Evolutionary conservation across 2,329 filamentous ascomycete species (phyloP).

Genomic region (Arachnopeziza araneosa): DNA sequence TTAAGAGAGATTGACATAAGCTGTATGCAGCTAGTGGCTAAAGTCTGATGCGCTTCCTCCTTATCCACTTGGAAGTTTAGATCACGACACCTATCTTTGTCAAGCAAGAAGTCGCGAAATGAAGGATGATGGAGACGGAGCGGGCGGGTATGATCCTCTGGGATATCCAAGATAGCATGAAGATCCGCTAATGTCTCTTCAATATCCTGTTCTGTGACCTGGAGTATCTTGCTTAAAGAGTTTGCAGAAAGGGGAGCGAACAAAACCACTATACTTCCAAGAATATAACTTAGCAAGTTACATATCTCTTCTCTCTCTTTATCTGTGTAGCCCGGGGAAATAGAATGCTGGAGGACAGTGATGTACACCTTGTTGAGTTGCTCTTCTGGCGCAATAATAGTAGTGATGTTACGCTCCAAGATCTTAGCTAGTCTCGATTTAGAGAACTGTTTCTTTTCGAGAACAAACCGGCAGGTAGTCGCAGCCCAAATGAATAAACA

Average conservation of each 20-base stretch:
- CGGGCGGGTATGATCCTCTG: slow-evolving; percentile 14
- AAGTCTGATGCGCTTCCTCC: not conserved
- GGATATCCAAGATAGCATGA: slow-evolving; percentile 21
- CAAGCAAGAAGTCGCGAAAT: slow-evolving; percentile 31
- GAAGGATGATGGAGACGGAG: slow-evolving; percentile 25
- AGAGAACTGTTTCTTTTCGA: slow-evolving; percentile 8
- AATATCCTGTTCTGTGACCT: not conserved
- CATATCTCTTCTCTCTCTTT: slow-evolving; percentile 9
- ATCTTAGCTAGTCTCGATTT: slow-evolving; percentile 6
- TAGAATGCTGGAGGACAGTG: slow-evolving; percentile 10
- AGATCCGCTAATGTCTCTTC: slow-evolving; percentile 7
- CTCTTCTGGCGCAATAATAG: slow-evolving; percentile 9
- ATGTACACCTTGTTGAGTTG: slow-evolving; percentile 14
- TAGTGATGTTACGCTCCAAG: slow-evolving; percentile 2
- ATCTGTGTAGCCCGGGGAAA: slow-evolving; percentile 5
- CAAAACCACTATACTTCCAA: slow-evolving; percentile 10
- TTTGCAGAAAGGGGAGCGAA: slow-evolving; percentile 7
- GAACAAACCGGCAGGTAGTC: slow-evolving; percentile 18
- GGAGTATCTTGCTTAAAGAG: slow-evolving; percentile 8
- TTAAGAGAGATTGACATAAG: slow-evolving; percentile 3
- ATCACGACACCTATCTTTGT: slow-evolving; percentile 17
- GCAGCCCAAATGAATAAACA: slow-evolving; percentile 26
- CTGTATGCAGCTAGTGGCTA: slow-evolving; percentile 3
- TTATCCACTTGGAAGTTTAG: slow-evolving; percentile 1
- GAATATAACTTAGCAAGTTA: slow-evolving; percentile 2